phyloP scores from a whole-genome alignment of 1,139 yeast genomes.

The Yamadazyma sp. region DNA sequence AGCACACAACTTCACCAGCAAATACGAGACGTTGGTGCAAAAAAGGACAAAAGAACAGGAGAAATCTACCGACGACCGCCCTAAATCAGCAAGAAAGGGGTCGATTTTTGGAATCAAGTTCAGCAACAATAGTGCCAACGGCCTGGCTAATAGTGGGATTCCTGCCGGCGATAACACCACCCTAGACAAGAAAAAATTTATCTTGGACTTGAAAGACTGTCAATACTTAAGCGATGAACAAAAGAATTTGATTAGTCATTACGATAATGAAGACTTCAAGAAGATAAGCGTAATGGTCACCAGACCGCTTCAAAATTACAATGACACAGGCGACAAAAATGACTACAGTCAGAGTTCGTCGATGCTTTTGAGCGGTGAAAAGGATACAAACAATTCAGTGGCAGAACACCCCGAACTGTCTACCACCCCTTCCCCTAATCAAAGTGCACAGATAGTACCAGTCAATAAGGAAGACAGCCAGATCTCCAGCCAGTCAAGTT shows the following conservation, averaged over 20 bases:
- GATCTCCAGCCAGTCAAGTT: slow-evolving; percentile 31
- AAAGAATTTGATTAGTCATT: slow-evolving; percentile 28
- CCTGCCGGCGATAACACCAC: slow-evolving; percentile 15
- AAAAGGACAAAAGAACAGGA: slow-evolving; percentile 41
- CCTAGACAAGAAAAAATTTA: slow-evolving; percentile 20
- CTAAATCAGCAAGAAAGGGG: slow-evolving; percentile 35
- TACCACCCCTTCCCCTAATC: not conserved
- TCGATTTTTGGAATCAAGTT: slow-evolving; percentile 45
- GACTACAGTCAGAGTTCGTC: slow-evolving; percentile 42
- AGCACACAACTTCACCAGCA: slow-evolving; percentile 47
- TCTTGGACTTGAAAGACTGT: slow-evolving; percentile 34
- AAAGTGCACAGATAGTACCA: slow-evolving; percentile 5
- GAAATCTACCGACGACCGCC: slow-evolving; percentile 24
- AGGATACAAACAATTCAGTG: not conserved
- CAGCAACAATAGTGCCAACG: slow-evolving; percentile 14
- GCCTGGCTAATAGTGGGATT: not conserved
- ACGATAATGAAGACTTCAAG: slow-evolving; percentile 29
- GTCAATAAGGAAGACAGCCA: slow-evolving; percentile 23
- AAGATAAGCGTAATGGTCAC: slow-evolving; percentile 38
- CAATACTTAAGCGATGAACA: slow-evolving; percentile 39
- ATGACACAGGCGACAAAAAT: slow-evolving; percentile 15
- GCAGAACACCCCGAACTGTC: not conserved
- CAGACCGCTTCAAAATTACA: slow-evolving; percentile 26
- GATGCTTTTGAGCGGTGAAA: slow-evolving; percentile 20
- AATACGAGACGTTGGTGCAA: slow-evolving; percentile 42